These are phyloP conservation scores for Kwoniella dendrophila DNA, from an alignment of 768 basidiomycete genomes.

Conservation along the genomic window DNA sequence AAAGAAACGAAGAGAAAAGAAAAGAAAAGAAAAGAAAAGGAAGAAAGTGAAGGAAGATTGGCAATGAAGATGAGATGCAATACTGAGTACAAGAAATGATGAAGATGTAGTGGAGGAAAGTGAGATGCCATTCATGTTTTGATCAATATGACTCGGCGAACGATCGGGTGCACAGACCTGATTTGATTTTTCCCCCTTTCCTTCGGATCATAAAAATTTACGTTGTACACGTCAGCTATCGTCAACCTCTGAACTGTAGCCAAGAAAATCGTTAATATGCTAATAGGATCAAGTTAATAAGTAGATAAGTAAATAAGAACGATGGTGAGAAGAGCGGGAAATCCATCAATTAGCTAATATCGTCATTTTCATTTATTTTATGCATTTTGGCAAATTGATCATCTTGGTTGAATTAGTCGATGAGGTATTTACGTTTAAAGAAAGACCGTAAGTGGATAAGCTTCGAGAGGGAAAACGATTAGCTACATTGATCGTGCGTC, in stretches of 20 bases:
- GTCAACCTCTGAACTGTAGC: too few species aligned
- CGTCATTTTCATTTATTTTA: background rate
- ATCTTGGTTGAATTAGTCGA: constrained; percentile 41
- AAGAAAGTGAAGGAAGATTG: background rate
- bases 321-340: too few species aligned
- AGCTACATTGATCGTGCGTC: background rate
- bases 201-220: background rate
- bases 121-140: too few species aligned
- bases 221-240: background rate
- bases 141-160: too few species aligned
- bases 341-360: too few species aligned
- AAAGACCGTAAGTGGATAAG: constrained; percentile 89
- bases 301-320: too few species aligned
- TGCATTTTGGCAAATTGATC: background rate
- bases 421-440: constrained; percentile 76
- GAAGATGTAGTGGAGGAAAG: too few species aligned
- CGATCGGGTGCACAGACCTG: too few species aligned
- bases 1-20: background rate
- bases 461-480: constrained; percentile 23
- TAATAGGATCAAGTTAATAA: too few species aligned
- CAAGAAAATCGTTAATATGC: too few species aligned
- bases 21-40: background rate
- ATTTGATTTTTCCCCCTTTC: too few species aligned
- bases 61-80: background rate
- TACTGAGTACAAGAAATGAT: background rate